Conservation (phyloP, 208 protist species). For the Eutreptiella sp. region DNA sequence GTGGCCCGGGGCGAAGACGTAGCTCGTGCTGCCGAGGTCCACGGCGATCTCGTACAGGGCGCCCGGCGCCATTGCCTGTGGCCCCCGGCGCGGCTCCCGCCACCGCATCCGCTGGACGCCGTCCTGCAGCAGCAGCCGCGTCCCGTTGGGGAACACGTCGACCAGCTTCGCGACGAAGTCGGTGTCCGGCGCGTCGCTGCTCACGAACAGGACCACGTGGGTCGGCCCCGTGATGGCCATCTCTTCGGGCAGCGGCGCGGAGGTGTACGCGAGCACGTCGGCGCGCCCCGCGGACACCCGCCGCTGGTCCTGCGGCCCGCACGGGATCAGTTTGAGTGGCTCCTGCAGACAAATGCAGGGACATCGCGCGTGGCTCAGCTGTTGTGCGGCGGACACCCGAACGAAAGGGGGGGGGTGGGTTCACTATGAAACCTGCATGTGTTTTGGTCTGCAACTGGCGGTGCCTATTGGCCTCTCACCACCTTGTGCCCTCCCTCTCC, state of each 20-base stretch:
- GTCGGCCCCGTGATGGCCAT: conserved; percentile 5
- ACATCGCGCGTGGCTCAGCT: too few relatives aligned
- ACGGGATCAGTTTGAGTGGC: too few relatives aligned
- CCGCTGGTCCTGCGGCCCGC: conserved; percentile 26
- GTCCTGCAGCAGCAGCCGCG: conserved; percentile 13
- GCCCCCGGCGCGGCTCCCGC: background rate
- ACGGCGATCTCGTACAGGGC: conserved; percentile 25
- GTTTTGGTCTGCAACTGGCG: too few relatives aligned
- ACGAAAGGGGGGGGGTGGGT: too few relatives aligned
- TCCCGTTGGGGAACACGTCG: conserved; percentile 25
- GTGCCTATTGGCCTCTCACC: too few relatives aligned
- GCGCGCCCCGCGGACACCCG: background rate
- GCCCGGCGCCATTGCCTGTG: conserved; percentile 7
- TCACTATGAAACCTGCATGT: too few relatives aligned
- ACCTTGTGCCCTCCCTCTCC: too few relatives aligned
- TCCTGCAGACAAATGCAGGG: too few relatives aligned
- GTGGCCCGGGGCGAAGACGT: conserved; percentile 26
- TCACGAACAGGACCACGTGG: conserved; percentile 3
- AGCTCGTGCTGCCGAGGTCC: conserved; percentile 11
- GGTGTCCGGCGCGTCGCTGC: conserved; percentile 14
- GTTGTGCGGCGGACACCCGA: too few relatives aligned
- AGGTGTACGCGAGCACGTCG: conserved; percentile 23
- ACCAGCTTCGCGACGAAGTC: conserved; percentile 31
- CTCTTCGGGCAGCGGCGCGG: background rate
- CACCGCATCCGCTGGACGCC: conserved; percentile 27